Evolutionary conservation across 257 asterid genomes (phyloP), one percentile per base, ranked within the genome.

Genomic region (Sherardia arvensis): DNA sequence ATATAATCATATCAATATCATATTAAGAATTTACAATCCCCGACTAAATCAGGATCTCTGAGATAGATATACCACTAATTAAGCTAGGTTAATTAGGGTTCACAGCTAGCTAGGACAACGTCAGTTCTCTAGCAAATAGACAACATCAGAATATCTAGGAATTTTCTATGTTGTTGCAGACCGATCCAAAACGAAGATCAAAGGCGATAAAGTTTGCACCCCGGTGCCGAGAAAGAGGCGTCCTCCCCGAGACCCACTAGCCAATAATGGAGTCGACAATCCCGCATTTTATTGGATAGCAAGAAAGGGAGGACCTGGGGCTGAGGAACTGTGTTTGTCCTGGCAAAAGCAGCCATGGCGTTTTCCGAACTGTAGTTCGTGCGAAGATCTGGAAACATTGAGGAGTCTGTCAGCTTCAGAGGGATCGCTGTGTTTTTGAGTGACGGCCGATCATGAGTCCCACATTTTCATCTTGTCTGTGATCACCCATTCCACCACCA

Each of bases 151-250:
- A 43, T 10, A 38, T 10, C 14, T 38, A 38, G 47, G 47, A 38
- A 9, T 38, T 38, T 38, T 43, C 20, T 15, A 43, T 43, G 51
- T 43, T 33, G 32, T 21, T 58, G 62, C 38, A n/a, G 22, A 48
- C 40, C 64, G 45, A 65, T 73, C 78, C 74, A 68, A 74, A 55
- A 68, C 71, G 64, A 69, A 74, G 61, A 74, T 76, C 76, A 66
- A 53, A 27, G 43, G 23, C 59, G 85, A 77, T 80, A 62, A 65
- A 62, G 69, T 80, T 43, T 71, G 85, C 68, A 69, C 82, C 85
- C 82, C 78, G 72, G 74, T 77, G 68, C 9, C 47, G 66, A 49
- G 61, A 49, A 48, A n/a, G 26, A 71, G 65, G 61, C 34, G 18
- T 64, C 49, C 51, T 1, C 10, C 11, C 4, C 4, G 48, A 76